Percentiles rank a stretch among this genome's conserved stretches.
Evolutionary conservation across 2,329 filamentous ascomycete species (phyloP).

Genomic region (Chrysoporthe deuterocubensis): DNA sequence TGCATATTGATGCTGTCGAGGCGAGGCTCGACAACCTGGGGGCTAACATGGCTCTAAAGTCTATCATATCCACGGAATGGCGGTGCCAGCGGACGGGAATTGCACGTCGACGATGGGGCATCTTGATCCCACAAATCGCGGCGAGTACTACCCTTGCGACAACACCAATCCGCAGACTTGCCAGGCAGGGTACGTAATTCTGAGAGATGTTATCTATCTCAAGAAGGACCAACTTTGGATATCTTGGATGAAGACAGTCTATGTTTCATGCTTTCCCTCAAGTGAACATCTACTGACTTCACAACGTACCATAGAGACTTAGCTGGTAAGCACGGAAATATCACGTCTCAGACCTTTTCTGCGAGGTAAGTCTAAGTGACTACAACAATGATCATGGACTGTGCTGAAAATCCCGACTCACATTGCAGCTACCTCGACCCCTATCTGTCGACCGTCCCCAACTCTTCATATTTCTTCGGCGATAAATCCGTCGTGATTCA

Average conservation of each 20-base stretch:
- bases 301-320: background rate
- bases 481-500: background rate
- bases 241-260: too few species aligned
- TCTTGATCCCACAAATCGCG: constrained; percentile 4
- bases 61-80: background rate
- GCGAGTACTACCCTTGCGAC: constrained; percentile 6
- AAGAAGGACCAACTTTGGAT: too few species aligned
- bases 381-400: background rate
- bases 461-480: constrained; percentile 3
- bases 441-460: background rate
- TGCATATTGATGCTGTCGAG: background rate
- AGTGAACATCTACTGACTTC: background rate
- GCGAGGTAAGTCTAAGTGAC: background rate
- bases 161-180: constrained; percentile 2
- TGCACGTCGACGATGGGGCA: constrained; percentile 3
- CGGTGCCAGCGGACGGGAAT: background rate
- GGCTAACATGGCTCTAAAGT: background rate
- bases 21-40: background rate
- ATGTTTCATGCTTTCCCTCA: too few species aligned
- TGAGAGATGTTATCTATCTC: background rate
- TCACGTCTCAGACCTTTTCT: constrained; percentile 3
- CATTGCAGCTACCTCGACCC: constrained; percentile 1
- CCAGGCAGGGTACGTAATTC: background rate
- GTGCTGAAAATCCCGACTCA: background rate
- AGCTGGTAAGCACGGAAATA: constrained; percentile 3